Evolutionary conservation across 805 yeast species (phyloP), one percentile per base, ranked within the genome.

Genomic region (Candida tallmaniae): DNA sequence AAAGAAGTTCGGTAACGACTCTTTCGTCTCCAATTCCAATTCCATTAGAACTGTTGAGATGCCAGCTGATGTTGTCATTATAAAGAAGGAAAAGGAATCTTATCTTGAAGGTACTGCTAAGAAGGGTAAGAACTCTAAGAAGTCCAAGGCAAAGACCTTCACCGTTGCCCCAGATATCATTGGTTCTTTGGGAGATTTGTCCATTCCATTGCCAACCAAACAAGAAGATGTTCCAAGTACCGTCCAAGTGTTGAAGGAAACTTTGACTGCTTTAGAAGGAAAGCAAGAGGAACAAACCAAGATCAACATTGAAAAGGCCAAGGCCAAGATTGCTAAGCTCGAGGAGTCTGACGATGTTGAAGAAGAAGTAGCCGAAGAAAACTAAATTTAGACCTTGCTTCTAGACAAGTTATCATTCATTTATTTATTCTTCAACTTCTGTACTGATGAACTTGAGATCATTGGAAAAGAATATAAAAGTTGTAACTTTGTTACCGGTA

Each of bases 271-370:
- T 44, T 83, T 76, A 65, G 66, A 73, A 59, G 69, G 71, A 32
- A 78, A 79, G 62, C 95, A 87, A 68, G 89, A 80, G 40, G 84
- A 78, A 38, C 84, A 80, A 53, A 86, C 97, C 40, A 74, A 78
- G 56, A 74, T 76, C 59, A 82, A 83, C 58, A 70, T 83, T 45
- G 84, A 74, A 50, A 73, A 73, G 45, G 95, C 93, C 32, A 79
- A 86, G 65, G 81, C 79, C 37, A 82, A 82, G 59, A 74, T 86
- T 45, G 82, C 80, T 42, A 72, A 80, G 54, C 62, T 85, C 41
- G 81, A 80, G 52, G 73, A 72, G 34, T 68, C 63, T 32, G 75
- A 52, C 27, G 58, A 46, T 25, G 50, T 39, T 21, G 52, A 42
- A 18, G 69, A 66, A 26, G 69, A 64, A 42, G 80, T 70, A 42